A percentile compares a stretch with the other conserved stretches of the same genome.
phyloP scores from a whole-genome alignment of 495 filamentous ascomycete species.

The Penicillium subrubescens region DNA sequence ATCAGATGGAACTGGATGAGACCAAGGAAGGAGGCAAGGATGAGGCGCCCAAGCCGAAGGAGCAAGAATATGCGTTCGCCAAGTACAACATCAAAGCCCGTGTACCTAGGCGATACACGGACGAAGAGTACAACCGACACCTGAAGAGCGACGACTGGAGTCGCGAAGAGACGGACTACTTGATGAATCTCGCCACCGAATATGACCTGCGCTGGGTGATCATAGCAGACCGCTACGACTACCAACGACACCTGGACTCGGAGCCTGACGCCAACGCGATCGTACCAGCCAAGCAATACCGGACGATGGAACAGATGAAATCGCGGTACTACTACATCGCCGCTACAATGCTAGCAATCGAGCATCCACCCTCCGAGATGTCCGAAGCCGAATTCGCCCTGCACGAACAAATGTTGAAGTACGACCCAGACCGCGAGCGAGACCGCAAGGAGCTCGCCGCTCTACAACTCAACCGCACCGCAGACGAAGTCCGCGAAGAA shows the following conservation, averaged over 20 bases:
- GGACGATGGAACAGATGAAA: conserved; percentile 90
- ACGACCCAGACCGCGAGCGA: conserved; percentile 74
- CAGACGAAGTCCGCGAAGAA: conserved; percentile 88
- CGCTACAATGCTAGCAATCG: conserved; percentile 79
- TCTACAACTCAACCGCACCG: conserved; percentile 73
- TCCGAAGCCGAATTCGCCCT: conserved; percentile 74
- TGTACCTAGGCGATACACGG: conserved; percentile 71
- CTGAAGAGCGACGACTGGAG: conserved; percentile 78
- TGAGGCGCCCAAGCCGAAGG: conserved; percentile 30
- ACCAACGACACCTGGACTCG: conserved; percentile 50
- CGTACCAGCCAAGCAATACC: conserved; percentile 42
- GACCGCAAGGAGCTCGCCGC: conserved; percentile 83
- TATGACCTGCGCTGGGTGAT: conserved; percentile 87
- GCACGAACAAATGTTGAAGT: conserved; percentile 83
- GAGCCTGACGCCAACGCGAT: conserved; percentile 43
- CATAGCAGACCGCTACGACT: conserved; percentile 94
- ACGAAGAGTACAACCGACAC: conserved; percentile 80
- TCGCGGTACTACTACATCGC: conserved; percentile 85
- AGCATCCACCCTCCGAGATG: conserved; percentile 84
- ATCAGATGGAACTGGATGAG: conserved; percentile 34
- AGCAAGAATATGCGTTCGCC: conserved; percentile 56
- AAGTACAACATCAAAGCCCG: conserved; percentile 83
- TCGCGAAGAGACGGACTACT: conserved; percentile 89
- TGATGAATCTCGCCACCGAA: conserved; percentile 70
- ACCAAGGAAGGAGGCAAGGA: conserved; percentile 34